phyloP scores from a whole-genome alignment of 768 basidiomycete species.

The Russula compacta region DNA sequence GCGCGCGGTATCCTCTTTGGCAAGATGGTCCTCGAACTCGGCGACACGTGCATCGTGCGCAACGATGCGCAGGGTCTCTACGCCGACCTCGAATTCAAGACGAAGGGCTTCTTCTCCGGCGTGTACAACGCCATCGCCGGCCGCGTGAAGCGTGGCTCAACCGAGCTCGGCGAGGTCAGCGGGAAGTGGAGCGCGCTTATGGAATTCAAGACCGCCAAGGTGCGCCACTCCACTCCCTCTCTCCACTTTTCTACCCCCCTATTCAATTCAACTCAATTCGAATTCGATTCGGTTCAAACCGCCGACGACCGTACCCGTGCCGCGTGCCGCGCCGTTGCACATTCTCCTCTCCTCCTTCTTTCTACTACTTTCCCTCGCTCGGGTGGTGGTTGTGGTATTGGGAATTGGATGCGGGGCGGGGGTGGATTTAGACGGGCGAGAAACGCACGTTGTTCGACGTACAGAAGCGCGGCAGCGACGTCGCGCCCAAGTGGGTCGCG shows the following conservation, averaged over 20 bases:
- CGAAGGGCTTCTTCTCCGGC: slow-evolving; percentile 97
- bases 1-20: slow-evolving; percentile 81
- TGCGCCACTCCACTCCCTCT: slow-evolving; percentile 24
- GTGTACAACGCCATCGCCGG: slow-evolving; percentile 89
- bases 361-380: no score
- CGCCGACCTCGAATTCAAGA: slow-evolving; percentile 94
- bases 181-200: slow-evolving; percentile 90
- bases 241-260: not conserved
- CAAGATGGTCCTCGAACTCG: slow-evolving; percentile 94
- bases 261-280: no score
- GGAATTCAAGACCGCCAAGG: slow-evolving; percentile 70
- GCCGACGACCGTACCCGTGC: no score
- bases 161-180: slow-evolving; percentile 74
- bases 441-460: slow-evolving; percentile 83
- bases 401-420: no score
- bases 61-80: slow-evolving; percentile 66
- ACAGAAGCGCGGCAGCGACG: slow-evolving; percentile 56
- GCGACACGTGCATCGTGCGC: slow-evolving; percentile 78
- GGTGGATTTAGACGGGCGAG: slow-evolving; percentile 46
- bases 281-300: no score
- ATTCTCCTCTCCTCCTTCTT: no score
- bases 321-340: no score
- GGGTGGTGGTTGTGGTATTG: no score
- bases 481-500: slow-evolving; percentile 76
- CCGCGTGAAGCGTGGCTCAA: slow-evolving; percentile 52